Conservation (phyloP, 257 asterid species). For the Solanum chilense region DNA sequence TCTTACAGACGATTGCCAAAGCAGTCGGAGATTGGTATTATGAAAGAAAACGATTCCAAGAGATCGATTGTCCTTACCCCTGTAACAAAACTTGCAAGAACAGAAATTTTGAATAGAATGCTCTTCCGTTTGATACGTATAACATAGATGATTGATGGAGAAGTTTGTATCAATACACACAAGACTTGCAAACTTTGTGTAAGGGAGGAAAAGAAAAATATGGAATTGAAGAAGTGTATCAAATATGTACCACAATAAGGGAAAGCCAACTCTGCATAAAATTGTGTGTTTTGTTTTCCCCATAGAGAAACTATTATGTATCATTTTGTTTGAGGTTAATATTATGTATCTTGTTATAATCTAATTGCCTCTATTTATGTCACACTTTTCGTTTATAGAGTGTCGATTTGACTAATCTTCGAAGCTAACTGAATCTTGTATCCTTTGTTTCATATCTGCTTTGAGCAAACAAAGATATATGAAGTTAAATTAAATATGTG, state of each 20-base stretch:
- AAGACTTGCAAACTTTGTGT: background rate
- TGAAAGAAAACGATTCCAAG: slow-evolving; percentile 61
- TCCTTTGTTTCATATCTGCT: background rate
- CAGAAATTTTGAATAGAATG: slow-evolving; percentile 41
- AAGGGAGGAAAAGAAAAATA: background rate
- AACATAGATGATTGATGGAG: background rate
- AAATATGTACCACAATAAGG: background rate
- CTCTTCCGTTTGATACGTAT: slow-evolving; percentile 2
- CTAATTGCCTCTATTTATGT: background rate
- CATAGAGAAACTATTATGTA: background rate
- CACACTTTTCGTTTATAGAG: background rate
- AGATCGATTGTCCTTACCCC: slow-evolving; percentile 78
- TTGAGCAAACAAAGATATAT: too few relatives aligned
- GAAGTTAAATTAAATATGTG: background rate
- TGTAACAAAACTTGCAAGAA: slow-evolving; percentile 85
- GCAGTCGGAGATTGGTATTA: slow-evolving; percentile 91
- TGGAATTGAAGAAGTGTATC: background rate
- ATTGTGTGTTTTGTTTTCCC: background rate
- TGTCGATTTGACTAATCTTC: background rate
- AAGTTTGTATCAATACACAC: background rate
- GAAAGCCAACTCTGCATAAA: background rate
- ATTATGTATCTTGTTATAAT: background rate
- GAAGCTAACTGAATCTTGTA: background rate
- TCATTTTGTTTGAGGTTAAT: background rate
- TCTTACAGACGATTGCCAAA: slow-evolving; percentile 59